Evolutionary conservation across 345 rosid species (phyloP).

Genomic region (Salix dunnii): DNA sequence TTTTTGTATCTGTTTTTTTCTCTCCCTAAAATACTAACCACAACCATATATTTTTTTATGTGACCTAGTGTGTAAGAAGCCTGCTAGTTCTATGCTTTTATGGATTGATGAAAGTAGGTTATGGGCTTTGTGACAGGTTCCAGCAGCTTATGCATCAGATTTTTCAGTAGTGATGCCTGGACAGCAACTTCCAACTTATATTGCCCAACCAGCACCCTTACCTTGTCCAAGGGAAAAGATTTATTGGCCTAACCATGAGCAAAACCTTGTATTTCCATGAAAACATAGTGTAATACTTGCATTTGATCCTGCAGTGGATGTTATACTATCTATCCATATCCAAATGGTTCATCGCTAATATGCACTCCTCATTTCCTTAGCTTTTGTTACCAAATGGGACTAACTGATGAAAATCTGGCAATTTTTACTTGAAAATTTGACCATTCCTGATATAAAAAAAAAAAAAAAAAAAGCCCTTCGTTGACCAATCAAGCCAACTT

Average conservation of each 20-base stretch:
- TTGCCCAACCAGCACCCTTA: constrained; percentile 91
- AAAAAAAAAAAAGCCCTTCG: not conserved
- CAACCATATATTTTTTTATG: not conserved
- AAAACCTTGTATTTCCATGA: constrained; percentile 32
- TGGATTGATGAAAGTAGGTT: not conserved
- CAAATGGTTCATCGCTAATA: not conserved
- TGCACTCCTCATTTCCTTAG: not conserved
- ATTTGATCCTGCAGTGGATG: not conserved
- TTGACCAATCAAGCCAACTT: not conserved
- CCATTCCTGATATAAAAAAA: not conserved
- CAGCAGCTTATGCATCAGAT: constrained; percentile 44
- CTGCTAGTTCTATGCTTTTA: not conserved
- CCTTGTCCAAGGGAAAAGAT: constrained; percentile 74
- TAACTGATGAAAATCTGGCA: not conserved
- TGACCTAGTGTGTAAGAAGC: not conserved
- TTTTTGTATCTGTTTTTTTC: too few species aligned
- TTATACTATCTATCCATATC: not conserved
- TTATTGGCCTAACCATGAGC: constrained; percentile 60
- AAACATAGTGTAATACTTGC: not conserved
- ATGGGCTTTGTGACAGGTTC: constrained; percentile 32
- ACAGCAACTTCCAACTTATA: constrained; percentile 60
- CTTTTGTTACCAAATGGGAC: not conserved
- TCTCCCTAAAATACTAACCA: too few species aligned
- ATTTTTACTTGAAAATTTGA: not conserved
- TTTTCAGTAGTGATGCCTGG: constrained; percentile 91